Conservation (phyloP, 352 stramenopile species). For the Pythium angustatum region DNA sequence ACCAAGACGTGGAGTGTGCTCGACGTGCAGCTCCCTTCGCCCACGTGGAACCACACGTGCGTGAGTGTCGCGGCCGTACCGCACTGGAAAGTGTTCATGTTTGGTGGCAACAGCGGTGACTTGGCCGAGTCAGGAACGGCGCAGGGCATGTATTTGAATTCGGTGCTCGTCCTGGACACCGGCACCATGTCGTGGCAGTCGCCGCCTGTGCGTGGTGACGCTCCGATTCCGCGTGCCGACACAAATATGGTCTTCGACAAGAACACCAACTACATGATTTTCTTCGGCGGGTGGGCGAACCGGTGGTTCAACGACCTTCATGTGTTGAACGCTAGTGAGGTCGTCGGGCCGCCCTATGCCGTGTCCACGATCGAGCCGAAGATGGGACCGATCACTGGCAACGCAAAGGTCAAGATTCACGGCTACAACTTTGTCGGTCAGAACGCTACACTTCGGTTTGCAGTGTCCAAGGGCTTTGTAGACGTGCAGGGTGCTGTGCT, state of each 20-base stretch:
- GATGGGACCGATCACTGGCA: conserved; percentile 95
- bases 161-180: conserved; percentile 92
- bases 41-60: conserved; percentile 95
- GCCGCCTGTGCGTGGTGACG: conserved; percentile 66
- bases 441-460: conserved; percentile 89
- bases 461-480: conserved; percentile 91
- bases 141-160: conserved; percentile 90
- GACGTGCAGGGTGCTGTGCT: conserved; percentile 90
- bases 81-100: conserved; percentile 97
- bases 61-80: conserved; percentile 94
- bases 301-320: conserved; percentile 94
- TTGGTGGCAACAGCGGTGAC: conserved; percentile 95
- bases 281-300: conserved; percentile 97
- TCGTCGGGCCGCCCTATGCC: conserved; percentile 96
- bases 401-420: conserved; percentile 84
- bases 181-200: conserved; percentile 78
- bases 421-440: conserved; percentile 93
- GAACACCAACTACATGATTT: conserved; percentile 86
- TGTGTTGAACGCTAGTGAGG: conserved; percentile 92
- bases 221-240: conserved; percentile 90
- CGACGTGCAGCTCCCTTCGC: conserved; percentile 49
- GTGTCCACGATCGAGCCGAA: conserved; percentile 89
- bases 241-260: conserved; percentile 94
- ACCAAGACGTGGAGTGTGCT: conserved; percentile 86
- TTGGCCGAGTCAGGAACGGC: conserved; percentile 83